phyloP scores from a whole-genome alignment of 768 basidiomycete species.

The Kwoniella bestiolae region DNA sequence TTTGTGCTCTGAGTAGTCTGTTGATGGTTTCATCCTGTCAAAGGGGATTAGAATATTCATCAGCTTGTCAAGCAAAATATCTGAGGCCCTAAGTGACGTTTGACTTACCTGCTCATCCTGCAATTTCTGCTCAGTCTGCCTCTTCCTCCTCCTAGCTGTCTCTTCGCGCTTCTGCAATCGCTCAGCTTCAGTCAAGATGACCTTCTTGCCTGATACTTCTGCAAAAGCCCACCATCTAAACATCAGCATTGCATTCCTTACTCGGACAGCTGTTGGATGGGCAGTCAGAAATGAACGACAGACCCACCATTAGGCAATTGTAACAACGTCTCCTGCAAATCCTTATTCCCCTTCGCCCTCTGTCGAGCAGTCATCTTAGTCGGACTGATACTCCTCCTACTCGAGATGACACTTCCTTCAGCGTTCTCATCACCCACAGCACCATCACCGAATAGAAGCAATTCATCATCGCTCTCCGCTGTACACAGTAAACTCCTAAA shows the following conservation, averaged over 20 bases:
- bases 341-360: slow-evolving; percentile 48
- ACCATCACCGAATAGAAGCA: slow-evolving; percentile 9
- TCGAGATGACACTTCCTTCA: slow-evolving; percentile 10
- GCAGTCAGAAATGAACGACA: not conserved
- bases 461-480: slow-evolving; percentile 34
- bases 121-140: slow-evolving; percentile 54
- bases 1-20: slow-evolving; percentile 54
- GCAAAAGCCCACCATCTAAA: not conserved
- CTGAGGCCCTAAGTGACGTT: too few relatives aligned
- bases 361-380: slow-evolving; percentile 54
- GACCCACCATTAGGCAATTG: slow-evolving; percentile 49
- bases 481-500: not conserved
- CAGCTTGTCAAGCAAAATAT: too few relatives aligned
- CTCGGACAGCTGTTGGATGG: not conserved
- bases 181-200: slow-evolving; percentile 54
- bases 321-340: slow-evolving; percentile 45
- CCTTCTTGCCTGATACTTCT: slow-evolving; percentile 43
- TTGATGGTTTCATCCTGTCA: slow-evolving; percentile 55
- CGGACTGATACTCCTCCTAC: slow-evolving; percentile 32
- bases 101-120: slow-evolving; percentile 56
- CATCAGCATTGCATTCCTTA: not conserved
- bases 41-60: too few relatives aligned
- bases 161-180: slow-evolving; percentile 49
- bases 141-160: slow-evolving; percentile 51
- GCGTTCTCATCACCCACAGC: slow-evolving; percentile 22